Base-by-base conservation (phyloP, 352 stramenopile species). In the Sclerospora graminicola region DNA sequence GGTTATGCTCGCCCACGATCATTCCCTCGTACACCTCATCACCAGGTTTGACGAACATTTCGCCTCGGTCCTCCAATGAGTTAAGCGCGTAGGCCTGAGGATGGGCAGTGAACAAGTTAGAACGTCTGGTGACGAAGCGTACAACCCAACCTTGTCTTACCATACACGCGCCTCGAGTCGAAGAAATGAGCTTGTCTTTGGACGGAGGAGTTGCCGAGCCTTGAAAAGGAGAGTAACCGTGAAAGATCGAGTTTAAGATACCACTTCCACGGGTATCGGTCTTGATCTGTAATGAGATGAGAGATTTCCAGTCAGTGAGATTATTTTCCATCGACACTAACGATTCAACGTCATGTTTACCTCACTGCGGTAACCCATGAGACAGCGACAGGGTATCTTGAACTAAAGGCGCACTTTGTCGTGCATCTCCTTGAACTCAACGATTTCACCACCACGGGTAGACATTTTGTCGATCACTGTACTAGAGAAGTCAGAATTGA, bases 1-100 rank as follows among this genome's bases (percentile, higher is more conserved):
- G 92, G 73, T 91, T 96, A 68, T 97, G 89, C 69, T 99, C 95
- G 16, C 96, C 96, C 34, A 99, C 84, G 11, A 99, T 89, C 96
- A 99, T 98, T 40, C 96, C 96, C 33, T 81, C 80, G 66, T 99
- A 99, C 26, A 98, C 91, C 29, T 89, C 66, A 32, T 98, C 89
- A 13, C 92, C 90, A 34, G 91, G 89, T 45, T 83, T 90, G 34
- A 99, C 78, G 57, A 99, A 99, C 39, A 99, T 82, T 41, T 91
- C 92, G 6, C 95, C 95, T 27, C 96, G 78, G 32, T 96, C 82
- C 59, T 96, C 82, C 5, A 98, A 50, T 34, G 75, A 72, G 45
- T 89, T 88, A 15, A 98, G 70, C 26, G 96, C 93, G 63, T 98
- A 98, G 6, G 78, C 61, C 72, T 84, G 45, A 19, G 19, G 21